A percentile compares a stretch with the other conserved stretches of the same genome.
These are phyloP conservation scores for Chrysanthemum lavandulifolium DNA, from an alignment of 129 eudicot genomes.

Conservation along the genomic window DNA sequence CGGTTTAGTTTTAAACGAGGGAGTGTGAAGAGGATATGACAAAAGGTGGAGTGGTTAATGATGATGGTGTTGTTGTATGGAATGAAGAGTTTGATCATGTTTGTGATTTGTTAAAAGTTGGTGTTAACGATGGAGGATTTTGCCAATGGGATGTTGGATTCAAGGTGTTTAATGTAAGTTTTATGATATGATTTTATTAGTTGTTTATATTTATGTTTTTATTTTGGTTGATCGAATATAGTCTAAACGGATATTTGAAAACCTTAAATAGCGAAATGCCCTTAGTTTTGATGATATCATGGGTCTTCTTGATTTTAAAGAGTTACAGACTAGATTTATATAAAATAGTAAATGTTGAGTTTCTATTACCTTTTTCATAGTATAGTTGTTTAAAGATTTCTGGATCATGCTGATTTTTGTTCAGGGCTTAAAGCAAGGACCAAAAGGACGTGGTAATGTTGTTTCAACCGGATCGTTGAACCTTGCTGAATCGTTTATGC, in stretches of 20 bases:
- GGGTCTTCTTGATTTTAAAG: no score
- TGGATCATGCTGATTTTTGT: conserved; percentile 2
- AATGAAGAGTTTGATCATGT: conserved; percentile 43
- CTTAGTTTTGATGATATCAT: no score
- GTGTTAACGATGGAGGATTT: conserved; percentile 35
- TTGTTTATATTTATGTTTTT: no score
- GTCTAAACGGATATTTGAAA: not conserved
- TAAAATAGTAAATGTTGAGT: not conserved
- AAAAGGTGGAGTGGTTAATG: conserved; percentile 30
- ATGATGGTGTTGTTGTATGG: conserved; percentile 56
- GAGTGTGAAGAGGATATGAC: conserved; percentile 45
- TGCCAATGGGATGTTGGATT: conserved; percentile 53
- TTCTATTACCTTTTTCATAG: not conserved
- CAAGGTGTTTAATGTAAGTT: conserved; percentile 57
- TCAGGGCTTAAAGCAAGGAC: conserved; percentile 45
- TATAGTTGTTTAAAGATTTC: not conserved
- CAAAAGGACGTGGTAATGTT: conserved; percentile 32
- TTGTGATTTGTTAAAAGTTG: conserved; percentile 23
- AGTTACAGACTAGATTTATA: no score
- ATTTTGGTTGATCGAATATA: not conserved
- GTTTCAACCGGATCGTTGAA: conserved; percentile 55
- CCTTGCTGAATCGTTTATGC: conserved; percentile 52
- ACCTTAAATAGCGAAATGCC: not conserved
- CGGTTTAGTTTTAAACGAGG: conserved; percentile 37
- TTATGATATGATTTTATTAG: conserved; percentile 22